A percentile compares a stretch with the other conserved stretches of the same genome.
Conservation (phyloP, 2,329 filamentous ascomycete species). For the Aotearoamyces nothofagi region DNA sequence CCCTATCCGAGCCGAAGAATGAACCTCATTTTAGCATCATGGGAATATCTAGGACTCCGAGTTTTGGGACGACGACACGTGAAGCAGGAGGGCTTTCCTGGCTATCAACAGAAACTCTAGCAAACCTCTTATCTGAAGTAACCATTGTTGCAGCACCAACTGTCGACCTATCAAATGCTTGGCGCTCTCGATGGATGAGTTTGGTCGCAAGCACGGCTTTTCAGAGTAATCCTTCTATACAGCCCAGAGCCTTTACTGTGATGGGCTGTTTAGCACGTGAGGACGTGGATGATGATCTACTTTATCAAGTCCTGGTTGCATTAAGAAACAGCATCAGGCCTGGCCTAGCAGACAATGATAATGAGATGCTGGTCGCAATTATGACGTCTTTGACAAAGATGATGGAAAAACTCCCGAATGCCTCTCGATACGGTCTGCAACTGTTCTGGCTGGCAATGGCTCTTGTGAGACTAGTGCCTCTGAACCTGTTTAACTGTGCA, state of each 20-base stretch:
- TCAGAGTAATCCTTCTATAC: conserved; percentile 57
- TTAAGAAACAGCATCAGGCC: conserved; percentile 48
- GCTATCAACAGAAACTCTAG: conserved; percentile 42
- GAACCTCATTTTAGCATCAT: conserved; percentile 38
- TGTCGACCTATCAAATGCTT: conserved; percentile 49
- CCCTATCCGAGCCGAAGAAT: conserved; percentile 41
- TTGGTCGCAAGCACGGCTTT: conserved; percentile 58
- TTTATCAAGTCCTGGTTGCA: conserved; percentile 57
- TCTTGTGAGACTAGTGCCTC: conserved; percentile 46
- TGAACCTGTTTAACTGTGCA: conserved; percentile 48
- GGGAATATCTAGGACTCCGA: conserved; percentile 21
- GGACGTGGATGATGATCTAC: conserved; percentile 55
- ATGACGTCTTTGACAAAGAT: conserved; percentile 54
- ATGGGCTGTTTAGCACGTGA: conserved; percentile 59
- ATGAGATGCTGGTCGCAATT: conserved; percentile 54
- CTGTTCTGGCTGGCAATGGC: conserved; percentile 58
- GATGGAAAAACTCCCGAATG: conserved; percentile 51
- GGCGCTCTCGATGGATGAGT: conserved; percentile 61
- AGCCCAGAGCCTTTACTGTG: conserved; percentile 52
- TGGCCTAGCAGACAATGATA: conserved; percentile 47
- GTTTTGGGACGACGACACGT: conserved; percentile 38
- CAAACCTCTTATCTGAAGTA: conserved; percentile 45
- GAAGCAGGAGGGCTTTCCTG: conserved; percentile 26
- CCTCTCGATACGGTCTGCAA: conserved; percentile 53
- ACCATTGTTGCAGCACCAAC: conserved; percentile 48